These are phyloP conservation scores for Tephrocybe sp. DNA, from an alignment of 768 basidiomycete genomes.

Conservation along the genomic window DNA sequence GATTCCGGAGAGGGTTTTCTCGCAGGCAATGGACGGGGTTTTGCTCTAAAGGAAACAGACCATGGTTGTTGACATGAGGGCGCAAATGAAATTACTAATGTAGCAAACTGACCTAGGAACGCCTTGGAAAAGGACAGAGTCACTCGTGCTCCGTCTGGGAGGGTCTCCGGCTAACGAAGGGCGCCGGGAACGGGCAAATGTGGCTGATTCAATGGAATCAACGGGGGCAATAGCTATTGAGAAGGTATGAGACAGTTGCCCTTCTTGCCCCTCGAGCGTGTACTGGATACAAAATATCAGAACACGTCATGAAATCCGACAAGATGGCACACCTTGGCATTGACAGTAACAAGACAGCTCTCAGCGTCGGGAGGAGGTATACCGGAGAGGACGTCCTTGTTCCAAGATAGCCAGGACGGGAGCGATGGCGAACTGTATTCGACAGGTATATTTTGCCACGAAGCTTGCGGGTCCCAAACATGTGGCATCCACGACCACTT, in stretches of 20 bases:
- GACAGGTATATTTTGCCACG: constrained; percentile 76
- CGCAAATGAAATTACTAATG: not conserved
- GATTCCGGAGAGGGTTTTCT: constrained; percentile 22
- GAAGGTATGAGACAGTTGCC: constrained; percentile 62
- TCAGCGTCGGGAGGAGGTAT: constrained; percentile 75
- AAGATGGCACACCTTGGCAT: constrained; percentile 60
- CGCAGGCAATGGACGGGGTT: constrained; percentile 26
- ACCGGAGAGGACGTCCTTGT: constrained; percentile 78
- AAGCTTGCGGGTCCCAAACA: constrained; percentile 95
- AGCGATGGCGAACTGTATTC: constrained; percentile 76
- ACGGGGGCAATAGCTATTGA: constrained; percentile 70
- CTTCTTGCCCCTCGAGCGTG: constrained; percentile 72
- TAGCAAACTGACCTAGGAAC: constrained; percentile 33
- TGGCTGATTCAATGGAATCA: constrained; percentile 39
- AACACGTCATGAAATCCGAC: not conserved
- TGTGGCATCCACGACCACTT: constrained; percentile 90
- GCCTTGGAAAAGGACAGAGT: constrained; percentile 43
- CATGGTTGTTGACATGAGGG: not conserved
- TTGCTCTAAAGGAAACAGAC: constrained; percentile 19
- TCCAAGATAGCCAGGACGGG: constrained; percentile 89
- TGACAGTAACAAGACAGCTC: constrained; percentile 69
- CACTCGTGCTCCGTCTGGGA: constrained; percentile 45
- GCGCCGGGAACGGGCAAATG: constrained; percentile 40
- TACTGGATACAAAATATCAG: constrained; percentile 41
- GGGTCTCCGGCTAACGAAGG: constrained; percentile 41